These are phyloP conservation scores for Ganoderma multipileum DNA, from an alignment of 1,284 basidiomycete genomes.

Conservation along the genomic window DNA sequence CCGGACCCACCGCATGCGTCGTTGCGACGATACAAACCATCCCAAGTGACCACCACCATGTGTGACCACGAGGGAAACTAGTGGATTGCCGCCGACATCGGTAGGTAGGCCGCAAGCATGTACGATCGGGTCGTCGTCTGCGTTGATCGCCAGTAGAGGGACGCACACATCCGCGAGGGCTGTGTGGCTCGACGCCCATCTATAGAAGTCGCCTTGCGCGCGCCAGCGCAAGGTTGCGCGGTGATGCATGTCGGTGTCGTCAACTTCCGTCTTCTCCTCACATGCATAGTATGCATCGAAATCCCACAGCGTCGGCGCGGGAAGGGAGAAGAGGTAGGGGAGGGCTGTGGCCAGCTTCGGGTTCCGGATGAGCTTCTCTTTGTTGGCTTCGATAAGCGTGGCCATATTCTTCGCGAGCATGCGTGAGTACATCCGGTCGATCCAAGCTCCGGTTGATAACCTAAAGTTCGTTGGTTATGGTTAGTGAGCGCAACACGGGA, in stretches of 20 bases:
- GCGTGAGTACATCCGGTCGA: conserved; percentile 20
- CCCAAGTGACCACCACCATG: neutral
- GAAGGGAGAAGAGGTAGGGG: conserved; percentile 51
- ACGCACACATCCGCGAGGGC: conserved; percentile 62
- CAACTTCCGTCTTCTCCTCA: conserved; percentile 71
- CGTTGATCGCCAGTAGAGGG: conserved; percentile 84
- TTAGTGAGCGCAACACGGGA: neutral
- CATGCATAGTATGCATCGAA: conserved; percentile 77
- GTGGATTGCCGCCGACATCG: conserved; percentile 62
- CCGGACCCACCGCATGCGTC: neutral
- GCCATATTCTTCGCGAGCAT: conserved; percentile 18
- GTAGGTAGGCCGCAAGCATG: conserved; percentile 56
- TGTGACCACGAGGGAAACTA: conserved; percentile 38
- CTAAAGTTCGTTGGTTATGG: conserved; percentile 11
- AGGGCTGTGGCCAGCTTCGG: conserved; percentile 42
- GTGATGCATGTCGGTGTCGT: neutral
- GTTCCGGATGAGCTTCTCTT: conserved; percentile 11
- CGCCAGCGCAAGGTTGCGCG: neutral
- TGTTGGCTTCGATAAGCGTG: conserved; percentile 14
- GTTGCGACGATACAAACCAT: neutral
- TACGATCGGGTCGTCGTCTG: conserved; percentile 91
- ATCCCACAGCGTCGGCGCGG: conserved; percentile 59
- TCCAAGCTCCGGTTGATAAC: conserved; percentile 45
- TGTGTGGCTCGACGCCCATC: conserved; percentile 1
- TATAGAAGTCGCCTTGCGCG: conserved; percentile 35